phyloP scores from a whole-genome alignment of 208 protist genomes.

The Acanthamoeba castellanii region DNA sequence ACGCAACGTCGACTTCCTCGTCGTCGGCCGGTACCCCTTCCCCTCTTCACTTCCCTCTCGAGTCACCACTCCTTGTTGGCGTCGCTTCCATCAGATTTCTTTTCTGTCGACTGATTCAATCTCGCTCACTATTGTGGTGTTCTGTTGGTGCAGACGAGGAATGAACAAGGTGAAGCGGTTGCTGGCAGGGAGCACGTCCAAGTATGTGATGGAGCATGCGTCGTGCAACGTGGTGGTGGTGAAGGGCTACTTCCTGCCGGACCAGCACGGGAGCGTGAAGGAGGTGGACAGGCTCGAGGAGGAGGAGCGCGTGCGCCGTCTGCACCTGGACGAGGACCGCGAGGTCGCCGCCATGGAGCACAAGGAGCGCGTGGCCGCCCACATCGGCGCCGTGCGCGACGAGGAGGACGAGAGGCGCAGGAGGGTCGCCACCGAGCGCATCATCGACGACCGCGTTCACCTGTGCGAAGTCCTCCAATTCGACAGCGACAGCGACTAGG shows the following conservation, averaged over 20 bases:
- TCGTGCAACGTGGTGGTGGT: slow-evolving; percentile 74
- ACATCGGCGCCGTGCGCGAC: slow-evolving; percentile 40
- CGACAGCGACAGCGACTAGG: slow-evolving; percentile 30
- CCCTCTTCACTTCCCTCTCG: background rate
- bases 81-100: background rate
- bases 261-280: slow-evolving; percentile 34
- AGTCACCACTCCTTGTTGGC: background rate
- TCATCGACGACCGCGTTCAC: slow-evolving; percentile 45
- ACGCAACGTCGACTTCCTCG: slow-evolving; percentile 61
- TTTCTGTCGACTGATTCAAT: background rate
- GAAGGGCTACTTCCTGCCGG: slow-evolving; percentile 71
- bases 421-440: slow-evolving; percentile 33
- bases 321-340: slow-evolving; percentile 36
- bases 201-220: slow-evolving; percentile 70
- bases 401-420: slow-evolving; percentile 39
- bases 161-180: slow-evolving; percentile 61
- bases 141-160: background rate
- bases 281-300: slow-evolving; percentile 57
- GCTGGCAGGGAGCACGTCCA: slow-evolving; percentile 57
- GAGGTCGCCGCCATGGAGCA: background rate
- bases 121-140: background rate
- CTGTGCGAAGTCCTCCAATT: slow-evolving; percentile 42
- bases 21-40: slow-evolving; percentile 25
- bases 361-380: slow-evolving; percentile 21
- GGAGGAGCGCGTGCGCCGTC: background rate